phyloP scores from a whole-genome alignment of 306 rosid genomes.

The Rosa rugosa region DNA sequence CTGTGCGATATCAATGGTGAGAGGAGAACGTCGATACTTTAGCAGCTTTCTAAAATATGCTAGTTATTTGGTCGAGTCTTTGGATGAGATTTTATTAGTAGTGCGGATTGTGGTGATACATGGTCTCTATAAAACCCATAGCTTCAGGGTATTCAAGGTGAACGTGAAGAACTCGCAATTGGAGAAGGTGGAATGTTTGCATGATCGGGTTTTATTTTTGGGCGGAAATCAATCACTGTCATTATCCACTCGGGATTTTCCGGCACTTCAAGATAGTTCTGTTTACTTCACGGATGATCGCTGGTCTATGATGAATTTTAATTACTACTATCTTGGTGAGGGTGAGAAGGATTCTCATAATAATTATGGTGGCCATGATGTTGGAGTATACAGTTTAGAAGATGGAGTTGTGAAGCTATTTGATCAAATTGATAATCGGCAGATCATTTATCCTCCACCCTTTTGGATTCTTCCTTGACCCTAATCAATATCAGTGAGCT shows the following conservation, averaged over 20 bases:
- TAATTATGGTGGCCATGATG: background rate
- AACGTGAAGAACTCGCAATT: background rate
- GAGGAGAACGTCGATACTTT: no score
- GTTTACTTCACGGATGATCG: slow-evolving; percentile 11
- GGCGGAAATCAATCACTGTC: slow-evolving; percentile 3
- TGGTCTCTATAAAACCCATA: background rate
- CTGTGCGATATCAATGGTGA: background rate
- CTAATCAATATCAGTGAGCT: no score
- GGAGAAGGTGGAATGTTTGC: background rate
- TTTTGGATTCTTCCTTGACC: no score
- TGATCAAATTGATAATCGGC: no score
- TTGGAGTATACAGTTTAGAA: slow-evolving; percentile 6
- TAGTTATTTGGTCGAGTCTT: slow-evolving; percentile 12
- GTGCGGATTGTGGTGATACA: no score
- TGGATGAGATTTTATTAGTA: slow-evolving; percentile 6
- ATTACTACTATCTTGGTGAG: background rate
- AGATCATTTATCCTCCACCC: no score
- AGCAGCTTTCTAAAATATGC: background rate
- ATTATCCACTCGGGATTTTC: background rate
- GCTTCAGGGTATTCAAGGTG: background rate
- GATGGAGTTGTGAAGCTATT: background rate
- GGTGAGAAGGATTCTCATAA: background rate
- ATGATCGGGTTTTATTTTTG: background rate
- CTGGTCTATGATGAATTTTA: background rate
- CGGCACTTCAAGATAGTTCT: background rate